These are phyloP conservation scores for Lepidium sativum DNA, from an alignment of 345 rosid species.

Conservation along the genomic window DNA sequence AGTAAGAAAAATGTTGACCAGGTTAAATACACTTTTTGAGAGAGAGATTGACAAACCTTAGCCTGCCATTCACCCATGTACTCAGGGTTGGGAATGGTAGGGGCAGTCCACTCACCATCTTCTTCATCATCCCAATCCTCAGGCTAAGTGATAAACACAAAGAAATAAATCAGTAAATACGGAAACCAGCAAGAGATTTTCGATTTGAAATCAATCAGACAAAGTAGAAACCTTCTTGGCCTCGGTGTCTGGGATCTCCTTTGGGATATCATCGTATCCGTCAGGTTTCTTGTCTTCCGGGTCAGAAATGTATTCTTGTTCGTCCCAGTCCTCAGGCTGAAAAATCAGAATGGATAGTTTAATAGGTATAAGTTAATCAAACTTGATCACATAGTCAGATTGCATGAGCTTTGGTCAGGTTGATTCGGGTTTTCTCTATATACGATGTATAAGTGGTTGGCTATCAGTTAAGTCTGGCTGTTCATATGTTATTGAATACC, in stretches of 20 bases:
- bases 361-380: not conserved
- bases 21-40: not conserved
- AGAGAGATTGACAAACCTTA: constrained; percentile 47
- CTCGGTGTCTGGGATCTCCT: constrained; percentile 81
- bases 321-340: constrained; percentile 99
- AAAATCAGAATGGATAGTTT: not conserved
- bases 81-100: constrained; percentile 96
- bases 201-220: not conserved
- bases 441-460: not conserved
- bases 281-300: constrained; percentile 96
- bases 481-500: constrained; percentile 31
- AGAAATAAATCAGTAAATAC: not conserved
- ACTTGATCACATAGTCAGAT: not conserved
- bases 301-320: constrained; percentile 76
- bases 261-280: constrained; percentile 95
- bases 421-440: not conserved
- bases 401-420: not conserved
- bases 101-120: constrained; percentile 98
- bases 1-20: not conserved
- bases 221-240: constrained; percentile 62
- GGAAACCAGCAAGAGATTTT: not conserved
- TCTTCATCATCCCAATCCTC: constrained; percentile 99
- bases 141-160: constrained; percentile 41
- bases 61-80: constrained; percentile 93
- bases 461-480: not conserved